phyloP scores from a whole-genome alignment of 1,284 basidiomycete genomes.

The Cystobasidium slooffiae region DNA sequence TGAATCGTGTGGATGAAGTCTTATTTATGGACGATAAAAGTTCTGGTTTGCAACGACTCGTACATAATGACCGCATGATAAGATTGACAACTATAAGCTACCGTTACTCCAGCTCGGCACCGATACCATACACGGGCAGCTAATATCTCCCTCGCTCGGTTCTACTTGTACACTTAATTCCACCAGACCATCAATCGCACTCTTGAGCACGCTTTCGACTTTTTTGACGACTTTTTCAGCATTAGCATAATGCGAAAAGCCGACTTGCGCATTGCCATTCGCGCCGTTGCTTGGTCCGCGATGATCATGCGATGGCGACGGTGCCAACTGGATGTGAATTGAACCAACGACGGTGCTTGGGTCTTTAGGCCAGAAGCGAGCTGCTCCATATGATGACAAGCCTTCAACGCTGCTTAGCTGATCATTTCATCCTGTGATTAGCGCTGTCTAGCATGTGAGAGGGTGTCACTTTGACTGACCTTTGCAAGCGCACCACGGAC shows the following conservation, averaged over 20 bases:
- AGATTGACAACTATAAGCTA: no score
- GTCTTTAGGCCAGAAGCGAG: slow-evolving; percentile 97
- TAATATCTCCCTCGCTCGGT: slow-evolving; percentile 37
- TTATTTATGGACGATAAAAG: no score
- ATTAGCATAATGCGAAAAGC: slow-evolving; percentile 60
- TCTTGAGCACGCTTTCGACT: slow-evolving; percentile 72
- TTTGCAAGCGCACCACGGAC: slow-evolving; percentile 76
- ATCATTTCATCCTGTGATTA: background rate
- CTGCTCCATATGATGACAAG: slow-evolving; percentile 74
- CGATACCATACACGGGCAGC: slow-evolving; percentile 36
- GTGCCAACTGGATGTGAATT: slow-evolving; percentile 79
- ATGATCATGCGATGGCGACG: slow-evolving; percentile 65
- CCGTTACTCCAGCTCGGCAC: slow-evolving; percentile 5
- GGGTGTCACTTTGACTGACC: slow-evolving; percentile 61
- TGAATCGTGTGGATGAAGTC: no score
- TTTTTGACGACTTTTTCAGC: slow-evolving; percentile 73
- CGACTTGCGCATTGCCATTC: slow-evolving; percentile 43
- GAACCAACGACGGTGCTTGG: slow-evolving; percentile 81
- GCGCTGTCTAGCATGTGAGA: background rate
- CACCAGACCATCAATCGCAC: slow-evolving; percentile 74
- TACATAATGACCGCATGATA: no score
- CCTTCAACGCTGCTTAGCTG: slow-evolving; percentile 72
- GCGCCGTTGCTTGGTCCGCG: slow-evolving; percentile 63
- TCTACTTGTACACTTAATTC: slow-evolving; percentile 87
- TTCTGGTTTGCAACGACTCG: no score